Evolutionary conservation across 2,329 filamentous ascomycete species (phyloP).

Genomic region (Tolypocladium amazonense): DNA sequence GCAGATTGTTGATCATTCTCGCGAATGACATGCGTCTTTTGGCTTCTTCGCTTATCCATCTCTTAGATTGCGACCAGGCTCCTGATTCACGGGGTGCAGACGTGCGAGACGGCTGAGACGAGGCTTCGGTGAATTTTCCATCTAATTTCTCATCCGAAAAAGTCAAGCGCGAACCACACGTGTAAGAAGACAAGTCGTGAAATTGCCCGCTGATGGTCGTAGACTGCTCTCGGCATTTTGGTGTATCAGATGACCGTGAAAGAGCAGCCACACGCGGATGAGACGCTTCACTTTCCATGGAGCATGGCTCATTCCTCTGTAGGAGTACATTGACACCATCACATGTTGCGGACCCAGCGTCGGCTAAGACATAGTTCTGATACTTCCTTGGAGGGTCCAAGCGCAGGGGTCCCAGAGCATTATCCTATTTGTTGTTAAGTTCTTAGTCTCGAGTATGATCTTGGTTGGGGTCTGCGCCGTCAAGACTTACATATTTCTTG

Average conservation of each 20-base stretch:
- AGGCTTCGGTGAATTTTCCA: background rate
- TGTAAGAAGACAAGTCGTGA: background rate
- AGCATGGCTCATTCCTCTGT: background rate
- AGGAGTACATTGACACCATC: background rate
- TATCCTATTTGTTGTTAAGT: background rate
- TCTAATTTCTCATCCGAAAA: background rate
- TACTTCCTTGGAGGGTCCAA: too few species aligned
- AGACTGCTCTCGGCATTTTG: background rate
- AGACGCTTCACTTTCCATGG: background rate
- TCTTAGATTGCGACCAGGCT: constrained; percentile 27
- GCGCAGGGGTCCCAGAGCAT: background rate
- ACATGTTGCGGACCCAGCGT: too few species aligned
- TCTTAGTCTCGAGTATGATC: background rate
- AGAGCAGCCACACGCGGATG: background rate
- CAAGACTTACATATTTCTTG: background rate
- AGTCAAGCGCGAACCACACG: background rate
- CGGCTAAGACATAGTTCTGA: background rate
- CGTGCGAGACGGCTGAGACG: background rate
- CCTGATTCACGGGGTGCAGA: constrained; percentile 9
- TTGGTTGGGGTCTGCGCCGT: background rate
- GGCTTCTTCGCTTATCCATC: constrained; percentile 25
- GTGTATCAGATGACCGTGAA: background rate
- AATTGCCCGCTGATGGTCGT: background rate
- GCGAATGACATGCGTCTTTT: constrained; percentile 22
- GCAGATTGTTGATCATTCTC: constrained; percentile 24